Conservation (phyloP, 306 rosid species). For the Prunus mira region DNA sequence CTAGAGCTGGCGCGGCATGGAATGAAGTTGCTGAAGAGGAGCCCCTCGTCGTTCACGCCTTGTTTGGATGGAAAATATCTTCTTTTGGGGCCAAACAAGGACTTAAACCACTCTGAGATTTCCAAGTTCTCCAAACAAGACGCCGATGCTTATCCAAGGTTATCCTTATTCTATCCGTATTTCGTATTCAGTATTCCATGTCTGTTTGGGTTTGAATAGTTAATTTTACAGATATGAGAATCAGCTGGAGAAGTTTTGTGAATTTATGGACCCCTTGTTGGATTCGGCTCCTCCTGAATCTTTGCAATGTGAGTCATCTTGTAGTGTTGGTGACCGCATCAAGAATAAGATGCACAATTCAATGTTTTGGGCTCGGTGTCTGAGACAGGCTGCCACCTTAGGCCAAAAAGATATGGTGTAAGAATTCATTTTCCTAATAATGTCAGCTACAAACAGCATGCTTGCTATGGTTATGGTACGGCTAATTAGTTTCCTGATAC, state of each 20-base stretch:
- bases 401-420: constrained; percentile 95
- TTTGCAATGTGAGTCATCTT: constrained; percentile 43
- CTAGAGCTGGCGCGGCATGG: constrained; percentile 76
- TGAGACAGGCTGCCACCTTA: constrained; percentile 56
- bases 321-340: constrained; percentile 44
- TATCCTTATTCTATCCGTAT: neutral
- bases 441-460: neutral
- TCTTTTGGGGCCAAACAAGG: constrained; percentile 67
- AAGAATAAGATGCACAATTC: constrained; percentile 70
- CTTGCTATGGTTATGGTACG: neutral
- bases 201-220: neutral
- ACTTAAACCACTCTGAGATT: constrained; percentile 68
- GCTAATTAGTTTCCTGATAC: neutral
- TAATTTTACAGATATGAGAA: constrained; percentile 58
- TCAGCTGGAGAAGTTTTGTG: constrained; percentile 77
- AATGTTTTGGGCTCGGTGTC: constrained; percentile 68
- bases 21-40: constrained; percentile 74
- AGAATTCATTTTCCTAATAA: constrained; percentile 20
- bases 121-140: constrained; percentile 74
- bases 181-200: neutral
- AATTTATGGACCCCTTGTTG: constrained; percentile 77
- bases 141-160: constrained; percentile 86
- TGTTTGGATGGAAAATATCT: constrained; percentile 90
- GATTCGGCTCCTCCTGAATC: constrained; percentile 89
- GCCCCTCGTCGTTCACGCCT: constrained; percentile 89